Evolutionary conservation across 495 filamentous ascomycete genomes (phyloP).

Genomic region (Xylaria sp.): DNA sequence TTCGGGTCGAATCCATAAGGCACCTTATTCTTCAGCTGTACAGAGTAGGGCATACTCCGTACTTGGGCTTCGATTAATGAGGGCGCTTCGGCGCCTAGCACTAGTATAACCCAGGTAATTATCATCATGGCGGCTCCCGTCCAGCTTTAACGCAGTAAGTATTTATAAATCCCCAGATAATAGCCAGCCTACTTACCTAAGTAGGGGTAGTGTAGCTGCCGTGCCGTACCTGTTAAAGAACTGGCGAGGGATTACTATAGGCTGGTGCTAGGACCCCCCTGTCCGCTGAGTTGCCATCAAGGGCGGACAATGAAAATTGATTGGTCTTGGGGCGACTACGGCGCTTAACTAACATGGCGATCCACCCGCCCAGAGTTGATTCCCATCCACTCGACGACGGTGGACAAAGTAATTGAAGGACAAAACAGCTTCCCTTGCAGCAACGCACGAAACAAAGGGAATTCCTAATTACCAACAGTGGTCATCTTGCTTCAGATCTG

Average conservation of each 20-base stretch:
- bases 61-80: not conserved
- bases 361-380: not conserved
- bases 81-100: not conserved
- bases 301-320: not conserved
- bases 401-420: conserved; percentile 17
- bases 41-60: not conserved
- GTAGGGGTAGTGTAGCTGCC: not conserved
- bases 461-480: not conserved
- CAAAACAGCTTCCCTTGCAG: conserved; percentile 1
- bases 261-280: not conserved
- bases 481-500: not conserved
- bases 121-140: conserved; percentile 2
- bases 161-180: not conserved
- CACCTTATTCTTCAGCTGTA: not conserved
- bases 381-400: conserved; percentile 19
- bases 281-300: not conserved
- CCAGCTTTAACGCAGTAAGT: not conserved
- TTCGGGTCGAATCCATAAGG: not conserved
- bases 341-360: conserved; percentile 18
- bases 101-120: not conserved
- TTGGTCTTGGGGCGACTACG: conserved; percentile 8
- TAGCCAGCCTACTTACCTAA: not conserved
- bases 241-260: not conserved
- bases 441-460: conserved; percentile 14
- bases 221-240: too few relatives aligned